These are phyloP conservation scores for Wallacemonas collosoma DNA, from an alignment of 208 protist species.

Conservation along the genomic window DNA sequence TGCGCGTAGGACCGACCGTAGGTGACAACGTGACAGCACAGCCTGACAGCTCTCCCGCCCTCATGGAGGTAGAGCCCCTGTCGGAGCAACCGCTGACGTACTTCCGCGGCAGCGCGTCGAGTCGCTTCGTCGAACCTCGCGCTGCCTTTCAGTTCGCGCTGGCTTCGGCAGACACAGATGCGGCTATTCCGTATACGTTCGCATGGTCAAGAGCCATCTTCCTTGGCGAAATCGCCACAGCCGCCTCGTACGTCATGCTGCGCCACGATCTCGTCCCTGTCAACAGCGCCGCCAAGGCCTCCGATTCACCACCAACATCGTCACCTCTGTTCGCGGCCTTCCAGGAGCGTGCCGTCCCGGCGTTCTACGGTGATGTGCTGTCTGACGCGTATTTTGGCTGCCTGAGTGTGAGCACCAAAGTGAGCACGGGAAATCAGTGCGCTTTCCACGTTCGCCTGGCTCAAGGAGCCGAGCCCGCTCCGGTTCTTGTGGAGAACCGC, in stretches of 20 bases:
- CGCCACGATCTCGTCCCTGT: not conserved
- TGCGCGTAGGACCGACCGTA: not conserved
- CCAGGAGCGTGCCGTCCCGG: not conserved
- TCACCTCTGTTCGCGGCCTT: not conserved
- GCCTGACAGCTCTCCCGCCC: conserved; percentile 23
- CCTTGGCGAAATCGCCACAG: conserved; percentile 2
- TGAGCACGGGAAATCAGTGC: not conserved
- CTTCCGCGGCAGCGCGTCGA: not conserved
- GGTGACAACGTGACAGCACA: not conserved
- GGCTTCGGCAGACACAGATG: not conserved
- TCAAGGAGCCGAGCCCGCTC: conserved; percentile 14
- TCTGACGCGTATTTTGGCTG: conserved; percentile 28
- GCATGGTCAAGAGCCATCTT: conserved; percentile 7
- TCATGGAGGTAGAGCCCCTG: conserved; percentile 13
- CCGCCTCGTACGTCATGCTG: conserved; percentile 13
- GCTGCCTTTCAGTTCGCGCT: conserved; percentile 8
- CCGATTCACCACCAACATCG: not conserved
- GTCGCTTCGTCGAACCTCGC: conserved; percentile 6
- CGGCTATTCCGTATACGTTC: not conserved
- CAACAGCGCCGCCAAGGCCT: not conserved
- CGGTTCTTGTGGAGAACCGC: conserved; percentile 54
- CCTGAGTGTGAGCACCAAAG: conserved; percentile 24
- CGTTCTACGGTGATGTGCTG: conserved; percentile 7
- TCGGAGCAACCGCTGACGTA: conserved; percentile 7
- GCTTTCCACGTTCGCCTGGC: conserved; percentile 1